phyloP scores from a whole-genome alignment of 495 filamentous ascomycete species.

The Elaphomyces granulatus region DNA sequence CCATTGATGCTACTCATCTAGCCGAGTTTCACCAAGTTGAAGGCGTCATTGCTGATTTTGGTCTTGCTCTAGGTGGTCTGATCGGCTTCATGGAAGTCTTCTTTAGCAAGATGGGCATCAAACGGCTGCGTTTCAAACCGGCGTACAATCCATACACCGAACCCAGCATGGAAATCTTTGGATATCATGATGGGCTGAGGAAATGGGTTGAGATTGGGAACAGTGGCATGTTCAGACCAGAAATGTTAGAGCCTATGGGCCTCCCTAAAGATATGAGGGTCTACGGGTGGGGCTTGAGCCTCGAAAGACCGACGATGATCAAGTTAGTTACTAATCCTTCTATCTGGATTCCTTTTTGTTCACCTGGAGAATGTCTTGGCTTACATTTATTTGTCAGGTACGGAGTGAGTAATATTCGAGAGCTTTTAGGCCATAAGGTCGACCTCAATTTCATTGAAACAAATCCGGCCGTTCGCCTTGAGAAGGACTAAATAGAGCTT shows the following conservation, averaged over 20 bases:
- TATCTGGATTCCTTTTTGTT: too few relatives aligned
- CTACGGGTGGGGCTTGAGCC: slow-evolving; percentile 79
- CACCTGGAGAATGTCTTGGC: too few relatives aligned
- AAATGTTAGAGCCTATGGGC: slow-evolving; percentile 88
- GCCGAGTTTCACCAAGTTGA: slow-evolving; percentile 98
- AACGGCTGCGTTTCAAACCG: slow-evolving; percentile 81
- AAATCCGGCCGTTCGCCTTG: slow-evolving; percentile 70
- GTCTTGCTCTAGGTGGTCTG: slow-evolving; percentile 75
- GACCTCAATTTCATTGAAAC: slow-evolving; percentile 68
- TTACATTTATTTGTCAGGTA: slow-evolving; percentile 32
- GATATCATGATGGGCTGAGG: slow-evolving; percentile 73
- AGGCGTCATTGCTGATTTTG: slow-evolving; percentile 94
- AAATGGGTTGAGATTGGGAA: slow-evolving; percentile 98
- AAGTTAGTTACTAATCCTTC: too few relatives aligned
- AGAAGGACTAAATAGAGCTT: slow-evolving; percentile 48
- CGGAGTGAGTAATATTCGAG: slow-evolving; percentile 68
- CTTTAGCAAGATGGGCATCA: slow-evolving; percentile 89
- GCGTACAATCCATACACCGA: slow-evolving; percentile 99
- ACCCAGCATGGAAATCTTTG: slow-evolving; percentile 93
- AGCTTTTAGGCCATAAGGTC: slow-evolving; percentile 73
- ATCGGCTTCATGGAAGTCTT: slow-evolving; percentile 97
- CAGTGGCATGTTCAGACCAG: slow-evolving; percentile 93
- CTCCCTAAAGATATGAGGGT: slow-evolving; percentile 75
- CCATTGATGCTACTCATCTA: slow-evolving; percentile 89
- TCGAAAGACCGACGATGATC: slow-evolving; percentile 97